Percentiles rank a stretch among this genome's conserved stretches.
Conservation (phyloP, 2,329 filamentous ascomycete species). For the Helicocarpus griseus region DNA sequence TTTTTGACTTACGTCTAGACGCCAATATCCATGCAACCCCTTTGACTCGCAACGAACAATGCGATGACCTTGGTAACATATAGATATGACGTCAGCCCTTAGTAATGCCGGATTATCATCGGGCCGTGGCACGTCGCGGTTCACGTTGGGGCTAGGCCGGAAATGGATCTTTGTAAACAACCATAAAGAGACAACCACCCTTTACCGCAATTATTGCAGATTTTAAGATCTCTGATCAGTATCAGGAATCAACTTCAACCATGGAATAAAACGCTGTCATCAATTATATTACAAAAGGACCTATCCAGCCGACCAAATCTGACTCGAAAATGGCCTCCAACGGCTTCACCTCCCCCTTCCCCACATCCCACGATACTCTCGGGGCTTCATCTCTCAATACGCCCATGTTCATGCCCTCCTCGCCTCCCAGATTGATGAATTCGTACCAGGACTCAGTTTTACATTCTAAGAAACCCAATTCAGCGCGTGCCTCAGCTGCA, state of each 20-base stretch:
- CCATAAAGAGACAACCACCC: not conserved
- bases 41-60: too few relatives aligned
- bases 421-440: conserved; percentile 19
- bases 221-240: not conserved
- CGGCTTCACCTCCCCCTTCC: conserved; percentile 28
- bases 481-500: not conserved
- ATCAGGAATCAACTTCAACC: not conserved
- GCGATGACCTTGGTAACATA: not conserved
- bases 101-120: not conserved
- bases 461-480: conserved; percentile 5
- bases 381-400: conserved; percentile 30
- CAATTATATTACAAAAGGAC: not conserved
- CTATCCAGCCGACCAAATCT: not conserved
- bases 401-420: conserved; percentile 28
- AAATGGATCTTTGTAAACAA: not conserved
- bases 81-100: not conserved
- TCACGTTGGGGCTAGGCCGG: not conserved
- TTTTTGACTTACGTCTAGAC: not conserved
- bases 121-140: not conserved
- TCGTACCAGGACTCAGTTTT: not conserved
- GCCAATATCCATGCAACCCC: not conserved
- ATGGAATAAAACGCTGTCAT: not conserved
- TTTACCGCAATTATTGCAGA: not conserved
- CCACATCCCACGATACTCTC: conserved; percentile 33
- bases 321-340: conserved; percentile 27